Percentiles rank a stretch among this genome's conserved stretches.
These are phyloP conservation scores for Typha latifolia DNA, from an alignment of 176 grass and related monocot species.

Conservation along the genomic window DNA sequence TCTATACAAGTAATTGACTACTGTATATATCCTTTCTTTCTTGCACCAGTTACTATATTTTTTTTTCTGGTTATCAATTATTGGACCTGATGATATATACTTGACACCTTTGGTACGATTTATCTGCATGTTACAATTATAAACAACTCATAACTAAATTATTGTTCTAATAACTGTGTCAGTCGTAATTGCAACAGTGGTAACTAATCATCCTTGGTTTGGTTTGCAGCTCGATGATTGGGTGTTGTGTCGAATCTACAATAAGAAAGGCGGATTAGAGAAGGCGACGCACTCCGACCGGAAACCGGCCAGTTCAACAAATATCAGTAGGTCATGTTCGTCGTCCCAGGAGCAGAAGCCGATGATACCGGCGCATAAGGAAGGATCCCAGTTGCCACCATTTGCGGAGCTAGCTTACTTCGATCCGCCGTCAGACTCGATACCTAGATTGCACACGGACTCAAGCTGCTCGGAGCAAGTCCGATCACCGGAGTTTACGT, in stretches of 20 bases:
- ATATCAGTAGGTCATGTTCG: too few relatives aligned
- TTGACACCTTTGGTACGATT: too few relatives aligned
- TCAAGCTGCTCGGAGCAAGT: slow-evolving; percentile 64
- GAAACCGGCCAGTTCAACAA: not conserved
- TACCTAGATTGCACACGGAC: slow-evolving; percentile 44
- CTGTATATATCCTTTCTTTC: too few relatives aligned
- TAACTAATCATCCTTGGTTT: too few relatives aligned
- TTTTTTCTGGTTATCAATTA: too few relatives aligned
- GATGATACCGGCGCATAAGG: not conserved
- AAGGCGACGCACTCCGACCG: not conserved
- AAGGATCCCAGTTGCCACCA: not conserved
- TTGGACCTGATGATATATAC: too few relatives aligned
- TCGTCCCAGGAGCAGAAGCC: slow-evolving; percentile 40
- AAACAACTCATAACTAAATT: not conserved
- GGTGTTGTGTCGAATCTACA: slow-evolving; percentile 79
- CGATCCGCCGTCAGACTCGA: slow-evolving; percentile 49
- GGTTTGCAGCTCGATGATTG: slow-evolving; percentile 58
- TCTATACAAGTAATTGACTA: too few relatives aligned
- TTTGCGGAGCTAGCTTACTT: slow-evolving; percentile 23
- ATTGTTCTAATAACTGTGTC: not conserved
- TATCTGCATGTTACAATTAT: too few relatives aligned
- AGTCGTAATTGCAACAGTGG: too few relatives aligned
- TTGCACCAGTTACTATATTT: too few relatives aligned
- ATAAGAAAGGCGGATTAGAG: slow-evolving; percentile 46
- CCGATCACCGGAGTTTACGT: slow-evolving; percentile 24